Conservation (phyloP, 352 stramenopile species). For the Pythium dissotocum region DNA sequence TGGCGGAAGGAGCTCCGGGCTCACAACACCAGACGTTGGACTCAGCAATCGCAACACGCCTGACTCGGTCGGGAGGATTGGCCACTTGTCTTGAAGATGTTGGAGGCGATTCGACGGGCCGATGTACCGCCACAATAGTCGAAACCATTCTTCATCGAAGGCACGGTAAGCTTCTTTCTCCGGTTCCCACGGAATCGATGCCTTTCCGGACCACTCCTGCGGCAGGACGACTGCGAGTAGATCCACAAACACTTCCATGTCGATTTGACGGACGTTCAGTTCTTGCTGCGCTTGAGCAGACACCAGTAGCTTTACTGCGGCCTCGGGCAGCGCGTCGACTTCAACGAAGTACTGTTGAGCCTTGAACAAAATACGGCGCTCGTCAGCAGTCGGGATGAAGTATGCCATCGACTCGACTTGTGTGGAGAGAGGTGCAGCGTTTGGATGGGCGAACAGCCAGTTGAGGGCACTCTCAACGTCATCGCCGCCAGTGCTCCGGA, state of each 20-base stretch:
- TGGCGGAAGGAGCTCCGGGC: constrained; percentile 50
- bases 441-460: constrained; percentile 64
- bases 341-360: constrained; percentile 43
- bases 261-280: constrained; percentile 56
- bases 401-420: constrained; percentile 22
- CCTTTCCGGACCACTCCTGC: constrained; percentile 43
- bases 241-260: constrained; percentile 54
- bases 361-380: constrained; percentile 43
- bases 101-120: constrained; percentile 42
- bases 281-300: constrained; percentile 30
- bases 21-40: constrained; percentile 46
- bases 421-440: not conserved
- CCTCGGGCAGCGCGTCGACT: constrained; percentile 35
- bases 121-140: constrained; percentile 62
- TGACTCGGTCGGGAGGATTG: constrained; percentile 61
- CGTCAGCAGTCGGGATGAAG: constrained; percentile 48
- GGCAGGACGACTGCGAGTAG: constrained; percentile 55
- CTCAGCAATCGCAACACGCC: constrained; percentile 43
- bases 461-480: constrained; percentile 60
- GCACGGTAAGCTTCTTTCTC: constrained; percentile 23
- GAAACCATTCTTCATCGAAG: constrained; percentile 61
- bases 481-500: constrained; percentile 36
- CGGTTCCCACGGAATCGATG: constrained; percentile 29
- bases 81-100: constrained; percentile 64
- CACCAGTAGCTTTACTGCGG: constrained; percentile 35